These are phyloP conservation scores for Misopates orontium DNA, from an alignment of 257 asterid species.

Conservation along the genomic window DNA sequence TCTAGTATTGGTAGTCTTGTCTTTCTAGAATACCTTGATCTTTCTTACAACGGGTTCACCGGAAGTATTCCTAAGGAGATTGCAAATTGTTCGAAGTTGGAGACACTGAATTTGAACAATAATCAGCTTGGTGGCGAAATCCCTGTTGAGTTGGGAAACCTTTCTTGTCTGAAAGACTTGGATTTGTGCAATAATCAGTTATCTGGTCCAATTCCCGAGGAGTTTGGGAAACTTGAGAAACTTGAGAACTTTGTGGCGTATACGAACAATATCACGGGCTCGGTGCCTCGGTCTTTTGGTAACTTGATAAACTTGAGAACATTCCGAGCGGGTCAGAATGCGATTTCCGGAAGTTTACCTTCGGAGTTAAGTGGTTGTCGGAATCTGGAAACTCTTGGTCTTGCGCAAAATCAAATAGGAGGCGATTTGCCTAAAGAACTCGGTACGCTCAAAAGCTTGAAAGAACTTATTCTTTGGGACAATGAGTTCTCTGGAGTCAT, in stretches of 20 bases:
- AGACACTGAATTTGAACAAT: slow-evolving; percentile 52
- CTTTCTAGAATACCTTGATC: slow-evolving; percentile 54
- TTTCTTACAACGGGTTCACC: slow-evolving; percentile 58
- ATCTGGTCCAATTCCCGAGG: slow-evolving; percentile 67
- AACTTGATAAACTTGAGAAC: slow-evolving; percentile 50
- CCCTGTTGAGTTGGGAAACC: slow-evolving; percentile 62
- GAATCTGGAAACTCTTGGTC: slow-evolving; percentile 64
- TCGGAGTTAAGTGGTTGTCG: slow-evolving; percentile 58
- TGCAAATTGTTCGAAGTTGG: slow-evolving; percentile 52
- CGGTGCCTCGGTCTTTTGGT: slow-evolving; percentile 67
- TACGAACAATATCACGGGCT: slow-evolving; percentile 78
- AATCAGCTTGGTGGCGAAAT: slow-evolving; percentile 61
- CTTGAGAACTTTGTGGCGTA: slow-evolving; percentile 74
- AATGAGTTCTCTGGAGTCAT: slow-evolving; percentile 71
- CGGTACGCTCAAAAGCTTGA: slow-evolving; percentile 59
- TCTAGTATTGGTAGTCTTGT: slow-evolving; percentile 53
- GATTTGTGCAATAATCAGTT: slow-evolving; percentile 70
- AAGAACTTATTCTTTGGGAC: slow-evolving; percentile 68
- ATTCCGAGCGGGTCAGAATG: slow-evolving; percentile 84
- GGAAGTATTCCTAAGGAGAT: slow-evolving; percentile 78
- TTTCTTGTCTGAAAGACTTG: slow-evolving; percentile 42
- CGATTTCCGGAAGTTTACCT: slow-evolving; percentile 74
- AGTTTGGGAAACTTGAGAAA: slow-evolving; percentile 68
- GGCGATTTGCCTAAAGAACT: slow-evolving; percentile 81
- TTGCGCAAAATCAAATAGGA: slow-evolving; percentile 68